Percentiles rank a stretch among this genome's conserved stretches.
These are phyloP conservation scores for Coffea humblotiana DNA, from an alignment of 305 asterid species.

Conservation along the genomic window DNA sequence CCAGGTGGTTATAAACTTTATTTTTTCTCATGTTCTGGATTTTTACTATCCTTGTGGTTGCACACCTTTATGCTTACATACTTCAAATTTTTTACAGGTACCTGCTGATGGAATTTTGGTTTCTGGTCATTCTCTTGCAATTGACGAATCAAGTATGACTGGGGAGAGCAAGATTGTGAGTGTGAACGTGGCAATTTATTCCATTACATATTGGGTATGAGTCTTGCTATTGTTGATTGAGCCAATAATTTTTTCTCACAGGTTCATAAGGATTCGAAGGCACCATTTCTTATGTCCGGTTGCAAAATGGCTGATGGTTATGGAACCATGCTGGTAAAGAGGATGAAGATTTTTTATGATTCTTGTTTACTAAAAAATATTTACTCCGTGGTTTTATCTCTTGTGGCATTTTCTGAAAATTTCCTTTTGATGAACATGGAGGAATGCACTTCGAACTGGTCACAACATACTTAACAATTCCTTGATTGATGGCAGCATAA, in stretches of 20 bases:
- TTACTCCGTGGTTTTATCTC: neutral
- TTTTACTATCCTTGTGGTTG: neutral
- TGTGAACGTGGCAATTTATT: conserved; percentile 9
- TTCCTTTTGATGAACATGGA: neutral
- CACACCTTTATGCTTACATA: conserved; percentile 16
- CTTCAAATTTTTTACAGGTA: conserved; percentile 47
- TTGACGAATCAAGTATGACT: conserved; percentile 99
- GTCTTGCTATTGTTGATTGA: conserved; percentile 15
- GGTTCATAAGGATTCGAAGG: conserved; percentile 83
- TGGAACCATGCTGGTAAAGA: conserved; percentile 86
- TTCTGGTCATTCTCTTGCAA: conserved; percentile 76
- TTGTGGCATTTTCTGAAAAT: neutral
- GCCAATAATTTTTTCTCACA: conserved; percentile 29
- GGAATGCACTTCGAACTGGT: neutral
- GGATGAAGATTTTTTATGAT: conserved; percentile 7
- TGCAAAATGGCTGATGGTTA: conserved; percentile 98
- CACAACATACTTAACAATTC: neutral
- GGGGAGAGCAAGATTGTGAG: conserved; percentile 97
- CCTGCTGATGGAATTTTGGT: conserved; percentile 94
- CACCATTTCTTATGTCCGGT: conserved; percentile 94
- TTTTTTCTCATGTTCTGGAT: neutral
- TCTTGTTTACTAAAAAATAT: neutral
- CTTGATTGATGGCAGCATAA: neutral
- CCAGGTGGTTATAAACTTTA: conserved; percentile 52
- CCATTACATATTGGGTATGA: neutral